These are phyloP conservation scores for Vanrija pseudolonga DNA, from an alignment of 1,284 basidiomycete genomes.

Conservation along the genomic window DNA sequence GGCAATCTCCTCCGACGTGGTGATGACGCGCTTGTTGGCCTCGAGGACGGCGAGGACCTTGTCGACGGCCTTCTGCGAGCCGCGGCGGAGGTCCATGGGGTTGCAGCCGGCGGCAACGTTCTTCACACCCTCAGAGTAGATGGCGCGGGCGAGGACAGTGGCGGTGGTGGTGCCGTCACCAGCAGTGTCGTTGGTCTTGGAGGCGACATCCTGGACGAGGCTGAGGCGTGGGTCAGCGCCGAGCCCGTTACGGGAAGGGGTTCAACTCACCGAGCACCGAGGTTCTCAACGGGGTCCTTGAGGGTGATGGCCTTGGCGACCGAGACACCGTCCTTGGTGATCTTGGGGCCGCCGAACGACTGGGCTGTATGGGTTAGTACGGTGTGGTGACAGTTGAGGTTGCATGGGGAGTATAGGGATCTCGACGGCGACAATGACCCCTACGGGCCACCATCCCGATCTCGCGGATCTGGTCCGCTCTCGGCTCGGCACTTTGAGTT, in stretches of 20 bases:
- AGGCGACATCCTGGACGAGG: conserved; percentile 90
- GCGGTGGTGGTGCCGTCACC: conserved; percentile 98
- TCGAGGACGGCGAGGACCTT: conserved; percentile 90
- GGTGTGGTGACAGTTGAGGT: too few species aligned
- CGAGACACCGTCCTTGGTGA: conserved; percentile 98
- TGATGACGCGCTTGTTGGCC: conserved; percentile 86
- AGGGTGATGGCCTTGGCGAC: conserved; percentile 92
- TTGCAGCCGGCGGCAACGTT: conserved; percentile 98
- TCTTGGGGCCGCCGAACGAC: conserved; percentile 94
- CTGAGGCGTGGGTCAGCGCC: conserved; percentile 49
- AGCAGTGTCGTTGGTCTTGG: conserved; percentile 95
- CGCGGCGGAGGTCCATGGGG: conserved; percentile 97
- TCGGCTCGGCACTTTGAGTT: conserved; percentile 1
- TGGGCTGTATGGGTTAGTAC: conserved; percentile 53
- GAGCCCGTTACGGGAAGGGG: background rate
- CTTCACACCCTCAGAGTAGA: conserved; percentile 98
- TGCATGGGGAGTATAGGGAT: too few species aligned
- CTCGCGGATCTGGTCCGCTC: too few species aligned
- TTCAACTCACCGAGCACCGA: conserved; percentile 78
- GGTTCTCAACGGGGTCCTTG: conserved; percentile 98
- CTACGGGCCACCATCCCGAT: too few species aligned
- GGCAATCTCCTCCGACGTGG: conserved; percentile 95
- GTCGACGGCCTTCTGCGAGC: conserved; percentile 93
- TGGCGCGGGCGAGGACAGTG: conserved; percentile 92
- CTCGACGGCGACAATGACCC: too few species aligned